Conservation (phyloP, 257 asterid genomes). For the Solanum appendiculatum region DNA sequence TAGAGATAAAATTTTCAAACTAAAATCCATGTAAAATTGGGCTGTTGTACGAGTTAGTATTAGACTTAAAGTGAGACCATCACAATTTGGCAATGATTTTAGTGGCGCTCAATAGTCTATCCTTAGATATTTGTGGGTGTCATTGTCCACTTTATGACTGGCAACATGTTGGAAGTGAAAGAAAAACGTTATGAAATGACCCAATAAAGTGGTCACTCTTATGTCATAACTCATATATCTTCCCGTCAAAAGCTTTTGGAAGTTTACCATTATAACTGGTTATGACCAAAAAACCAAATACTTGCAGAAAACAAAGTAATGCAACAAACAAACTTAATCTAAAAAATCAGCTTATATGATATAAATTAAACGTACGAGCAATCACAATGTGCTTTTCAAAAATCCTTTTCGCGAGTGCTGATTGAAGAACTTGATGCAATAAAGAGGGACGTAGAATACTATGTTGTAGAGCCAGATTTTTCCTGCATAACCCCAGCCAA, state of each 20-base stretch:
- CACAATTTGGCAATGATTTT: not conserved
- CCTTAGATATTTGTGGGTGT: not conserved
- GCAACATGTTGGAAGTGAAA: not conserved
- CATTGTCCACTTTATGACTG: not conserved
- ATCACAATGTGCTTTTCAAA: not conserved
- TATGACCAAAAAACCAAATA: not conserved
- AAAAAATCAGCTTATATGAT: not conserved
- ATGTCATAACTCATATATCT: not conserved
- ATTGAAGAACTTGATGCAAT: conserved; percentile 60
- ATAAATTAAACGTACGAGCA: not conserved
- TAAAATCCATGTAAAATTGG: not conserved
- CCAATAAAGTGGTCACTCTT: not conserved
- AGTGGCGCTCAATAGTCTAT: not conserved
- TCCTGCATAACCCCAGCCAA: conserved; percentile 99
- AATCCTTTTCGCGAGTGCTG: not conserved
- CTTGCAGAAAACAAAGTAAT: not conserved
- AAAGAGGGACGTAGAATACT: conserved; percentile 69
- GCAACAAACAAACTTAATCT: not conserved
- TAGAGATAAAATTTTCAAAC: not conserved
- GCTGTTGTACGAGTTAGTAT: not conserved
- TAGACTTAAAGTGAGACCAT: not conserved
- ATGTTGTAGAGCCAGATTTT: conserved; percentile 89
- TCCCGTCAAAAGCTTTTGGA: not conserved
- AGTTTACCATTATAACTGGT: not conserved
- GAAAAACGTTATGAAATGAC: not conserved